Evolutionary conservation across 1,139 yeast genomes (phyloP).

Genomic region (Meyerozyma sp.): DNA sequence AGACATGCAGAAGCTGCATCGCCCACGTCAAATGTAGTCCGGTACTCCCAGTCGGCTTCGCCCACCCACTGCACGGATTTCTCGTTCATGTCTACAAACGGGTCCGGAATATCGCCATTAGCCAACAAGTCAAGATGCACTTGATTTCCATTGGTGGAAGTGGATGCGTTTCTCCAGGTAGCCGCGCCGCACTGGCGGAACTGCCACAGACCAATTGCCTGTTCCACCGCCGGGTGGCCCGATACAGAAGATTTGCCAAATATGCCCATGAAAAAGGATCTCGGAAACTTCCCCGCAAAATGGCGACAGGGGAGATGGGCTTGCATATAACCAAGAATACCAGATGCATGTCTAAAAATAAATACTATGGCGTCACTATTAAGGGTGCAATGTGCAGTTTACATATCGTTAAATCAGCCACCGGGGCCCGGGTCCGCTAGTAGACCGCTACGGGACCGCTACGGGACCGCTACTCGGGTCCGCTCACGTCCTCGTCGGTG

Average conservation of each 20-base stretch:
- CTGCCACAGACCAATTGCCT: neutral
- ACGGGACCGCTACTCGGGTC: neutral
- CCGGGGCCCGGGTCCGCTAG: too few relatives aligned
- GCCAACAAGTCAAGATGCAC: slow-evolving; percentile 35
- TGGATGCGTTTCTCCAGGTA: neutral
- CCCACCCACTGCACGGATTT: slow-evolving; percentile 43
- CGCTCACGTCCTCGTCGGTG: slow-evolving; percentile 6
- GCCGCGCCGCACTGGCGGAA: neutral
- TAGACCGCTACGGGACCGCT: too few relatives aligned
- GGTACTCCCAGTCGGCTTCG: slow-evolving; percentile 37
- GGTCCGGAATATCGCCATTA: slow-evolving; percentile 35
- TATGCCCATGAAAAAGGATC: neutral
- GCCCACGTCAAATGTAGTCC: slow-evolving; percentile 9
- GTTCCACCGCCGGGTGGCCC: neutral
- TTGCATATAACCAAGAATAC: neutral
- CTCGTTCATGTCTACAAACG: slow-evolving; percentile 38
- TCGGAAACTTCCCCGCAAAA: slow-evolving; percentile 2
- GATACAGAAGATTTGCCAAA: neutral
- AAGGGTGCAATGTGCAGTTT: neutral
- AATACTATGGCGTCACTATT: too few relatives aligned
- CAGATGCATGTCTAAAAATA: too few relatives aligned
- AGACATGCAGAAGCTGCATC: neutral
- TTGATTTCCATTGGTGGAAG: slow-evolving; percentile 8
- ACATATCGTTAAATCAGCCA: too few relatives aligned
- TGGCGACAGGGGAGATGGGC: neutral